phyloP scores from a whole-genome alignment of 1,284 basidiomycete genomes.

The Leccinum glutinopallens region DNA sequence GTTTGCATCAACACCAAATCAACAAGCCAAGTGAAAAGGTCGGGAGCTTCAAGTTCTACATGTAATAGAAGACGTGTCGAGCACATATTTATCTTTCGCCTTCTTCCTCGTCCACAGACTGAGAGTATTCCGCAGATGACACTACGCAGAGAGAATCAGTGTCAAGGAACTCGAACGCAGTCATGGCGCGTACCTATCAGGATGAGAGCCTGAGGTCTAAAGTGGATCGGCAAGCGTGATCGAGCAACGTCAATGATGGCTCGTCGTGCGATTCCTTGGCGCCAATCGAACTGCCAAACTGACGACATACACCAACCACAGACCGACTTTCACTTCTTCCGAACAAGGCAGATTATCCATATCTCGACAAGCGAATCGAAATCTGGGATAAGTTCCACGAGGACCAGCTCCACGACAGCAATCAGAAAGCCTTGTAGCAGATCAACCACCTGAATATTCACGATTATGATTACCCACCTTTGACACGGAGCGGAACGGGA shows the following conservation, averaged over 20 bases:
- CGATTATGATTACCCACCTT: constrained; percentile 56
- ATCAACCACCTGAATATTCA: constrained; percentile 10
- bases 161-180: constrained; percentile 68
- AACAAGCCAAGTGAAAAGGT: constrained; percentile 67
- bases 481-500: constrained; percentile 80
- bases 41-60: constrained; percentile 56
- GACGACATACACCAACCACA: constrained; percentile 70
- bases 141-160: constrained; percentile 62
- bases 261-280: constrained; percentile 59
- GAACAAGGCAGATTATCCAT: constrained; percentile 73
- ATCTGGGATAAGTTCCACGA: constrained; percentile 72
- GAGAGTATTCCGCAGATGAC: constrained; percentile 50
- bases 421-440: constrained; percentile 61
- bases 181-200: constrained; percentile 67
- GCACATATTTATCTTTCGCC: constrained; percentile 48
- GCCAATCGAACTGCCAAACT: constrained; percentile 80
- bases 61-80: constrained; percentile 71
- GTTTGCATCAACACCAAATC: too few species aligned
- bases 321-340: constrained; percentile 73
- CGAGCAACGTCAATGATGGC: constrained; percentile 81
- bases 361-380: constrained; percentile 73
- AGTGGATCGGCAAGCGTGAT: constrained; percentile 79
- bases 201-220: constrained; percentile 57
- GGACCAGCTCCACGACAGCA: constrained; percentile 70
- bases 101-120: constrained; percentile 30